Evolutionary conservation across 78 protist species (phyloP), one percentile per base, ranked within the genome.

Genomic region (Monosiga brevicollis): DNA sequence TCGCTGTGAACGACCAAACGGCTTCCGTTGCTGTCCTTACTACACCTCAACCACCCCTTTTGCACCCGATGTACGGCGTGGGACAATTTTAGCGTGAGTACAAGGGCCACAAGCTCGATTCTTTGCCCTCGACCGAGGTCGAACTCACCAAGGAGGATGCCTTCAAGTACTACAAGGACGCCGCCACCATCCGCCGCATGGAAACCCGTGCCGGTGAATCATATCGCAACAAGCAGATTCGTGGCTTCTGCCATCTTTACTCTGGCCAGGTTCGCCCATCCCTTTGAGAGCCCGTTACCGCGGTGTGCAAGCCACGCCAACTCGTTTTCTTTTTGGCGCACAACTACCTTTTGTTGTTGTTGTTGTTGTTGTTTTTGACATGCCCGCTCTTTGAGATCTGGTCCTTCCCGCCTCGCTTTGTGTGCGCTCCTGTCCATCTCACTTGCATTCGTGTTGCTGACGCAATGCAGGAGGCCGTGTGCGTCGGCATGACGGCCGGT

Each of bases 231-330:
- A 83, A 80, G 75, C 42, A 42, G 42, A 92, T 96, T 83, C 90
- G 96, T 73, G 99, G 99, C 54, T 96, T 96, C 90, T 93, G 95
- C 92, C 99, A 96, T 79, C 88, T 96, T 70, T 94, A 94, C 90
- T 90, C 86, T 83, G 99, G 99, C 0, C 98, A 95, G 90, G 96
- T 90, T 43, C 42, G 84, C 62, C 29, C 34, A 35, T 72, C 70
- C 73, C 23, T 71, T 38, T 40, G 25, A 26, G 83, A 39, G 42
- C 41, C 39, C 23, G n/a, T n/a, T n/a, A n/a, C 37, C 76, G 39
- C 0, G n/a, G 70, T n/a, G n/a, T n/a, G n/a, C n/a, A n/a, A n/a
- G n/a, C n/a, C n/a, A n/a, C n/a, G n/a, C n/a, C n/a, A n/a, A n/a
- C n/a, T n/a, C n/a, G n/a, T n/a, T n/a, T n/a, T n/a, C n/a, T n/a